Evolutionary conservation across 768 basidiomycete species (phyloP).

Genomic region (Mrakia frigida): DNA sequence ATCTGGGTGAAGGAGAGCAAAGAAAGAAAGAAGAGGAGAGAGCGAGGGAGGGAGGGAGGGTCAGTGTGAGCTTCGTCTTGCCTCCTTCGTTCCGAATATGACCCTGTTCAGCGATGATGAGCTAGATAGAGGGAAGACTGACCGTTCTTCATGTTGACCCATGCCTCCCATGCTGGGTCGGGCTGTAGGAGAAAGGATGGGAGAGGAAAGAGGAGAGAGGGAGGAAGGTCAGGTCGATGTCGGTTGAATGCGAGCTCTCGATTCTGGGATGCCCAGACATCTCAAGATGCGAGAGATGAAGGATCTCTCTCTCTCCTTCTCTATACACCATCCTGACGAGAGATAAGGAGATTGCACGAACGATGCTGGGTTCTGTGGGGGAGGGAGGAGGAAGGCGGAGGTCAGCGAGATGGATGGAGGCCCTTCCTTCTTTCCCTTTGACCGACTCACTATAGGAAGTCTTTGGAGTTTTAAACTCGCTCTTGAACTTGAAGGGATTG

Average conservation of each 20-base stretch:
- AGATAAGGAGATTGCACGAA: background rate
- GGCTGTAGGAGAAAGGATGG: background rate
- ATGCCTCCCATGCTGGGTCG: slow-evolving; percentile 14
- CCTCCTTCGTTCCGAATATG: too few relatives aligned
- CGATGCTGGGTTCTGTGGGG: background rate
- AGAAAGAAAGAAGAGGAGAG: background rate
- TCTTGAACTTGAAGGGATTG: background rate
- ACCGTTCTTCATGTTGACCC: slow-evolving; percentile 13
- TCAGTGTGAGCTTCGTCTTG: background rate
- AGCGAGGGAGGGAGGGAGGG: background rate
- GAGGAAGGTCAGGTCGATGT: slow-evolving; percentile 1
- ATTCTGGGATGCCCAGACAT: too few relatives aligned
- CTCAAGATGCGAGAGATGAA: slow-evolving; percentile 4
- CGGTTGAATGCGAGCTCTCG: too few relatives aligned
- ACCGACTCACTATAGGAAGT: background rate
- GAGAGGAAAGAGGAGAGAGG: background rate
- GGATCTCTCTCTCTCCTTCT: background rate
- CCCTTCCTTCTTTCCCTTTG: background rate
- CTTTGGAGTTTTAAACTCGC: background rate
- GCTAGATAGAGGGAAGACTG: background rate
- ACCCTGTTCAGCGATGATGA: background rate
- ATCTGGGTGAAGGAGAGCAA: background rate
- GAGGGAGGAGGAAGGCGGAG: background rate
- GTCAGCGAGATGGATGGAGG: background rate
- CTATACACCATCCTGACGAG: background rate